Base-by-base conservation (phyloP, 768 basidiomycete genomes). In the Lyophyllum atratum region DNA sequence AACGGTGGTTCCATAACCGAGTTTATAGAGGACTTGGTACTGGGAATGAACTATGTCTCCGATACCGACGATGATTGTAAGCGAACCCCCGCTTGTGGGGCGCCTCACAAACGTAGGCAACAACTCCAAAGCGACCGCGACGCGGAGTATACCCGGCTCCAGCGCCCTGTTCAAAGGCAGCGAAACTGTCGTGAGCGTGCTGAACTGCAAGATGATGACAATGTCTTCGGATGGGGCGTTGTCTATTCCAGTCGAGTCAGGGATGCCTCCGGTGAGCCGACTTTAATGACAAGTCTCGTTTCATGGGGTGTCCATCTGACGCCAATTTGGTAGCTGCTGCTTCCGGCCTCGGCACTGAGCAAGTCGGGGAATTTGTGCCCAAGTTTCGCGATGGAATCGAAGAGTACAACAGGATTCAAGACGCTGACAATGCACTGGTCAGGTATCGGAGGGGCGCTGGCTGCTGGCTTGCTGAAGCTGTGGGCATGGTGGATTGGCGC, bases 31-130 rank as follows among this genome's bases (percentile, higher is more conserved):
- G n/a, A n/a, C n/a, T n/a, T n/a, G n/a, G n/a, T n/a, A n/a, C n/a
- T n/a, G n/a, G n/a, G n/a, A n/a, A n/a, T n/a, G n/a, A n/a, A n/a
- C n/a, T n/a, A n/a, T n/a, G n/a, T n/a, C n/a, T 59, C 74, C 29
- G 67, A 76, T 29, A 57, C 71, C 76, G 49, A 69, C 76, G 0
- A 66, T 87, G 28, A 80, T 74, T 1, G 65, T 85, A 33, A 83
- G 75, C 37, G 87, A 87, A 61, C 75, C 78, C 0, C 85, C 86
- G 1, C 67, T 87, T 58, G 75, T 86, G 43, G 70, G 80, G 6
- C 77, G 86, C 31, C 65, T 86, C 58, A 81, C 85, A 4, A 86
- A 87, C 68, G 64, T 72, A 34, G 85, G 85, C 31, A 73, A 65
- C 50, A 58, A 65, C 45, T 71, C 72, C n/a, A 63, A 70, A 14